Evolutionary conservation across 1,284 basidiomycete genomes (phyloP).

Genomic region (Anthracocystis setariae): DNA sequence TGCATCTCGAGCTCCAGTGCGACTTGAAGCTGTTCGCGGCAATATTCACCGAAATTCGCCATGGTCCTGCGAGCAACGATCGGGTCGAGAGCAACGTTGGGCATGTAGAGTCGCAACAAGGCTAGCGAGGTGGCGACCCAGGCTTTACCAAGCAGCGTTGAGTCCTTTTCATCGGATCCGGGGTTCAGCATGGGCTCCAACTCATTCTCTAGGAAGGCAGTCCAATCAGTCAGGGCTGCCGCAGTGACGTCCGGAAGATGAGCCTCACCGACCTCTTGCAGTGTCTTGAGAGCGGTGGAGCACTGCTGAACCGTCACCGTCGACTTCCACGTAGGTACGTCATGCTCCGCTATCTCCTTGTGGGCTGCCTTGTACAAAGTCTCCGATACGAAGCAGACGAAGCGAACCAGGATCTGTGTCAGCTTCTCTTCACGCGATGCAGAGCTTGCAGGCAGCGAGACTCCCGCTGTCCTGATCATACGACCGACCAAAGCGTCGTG

Average conservation of each 20-base stretch:
- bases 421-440: conserved; percentile 31
- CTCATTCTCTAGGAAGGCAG: conserved; percentile 12
- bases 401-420: conserved; percentile 13
- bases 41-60: conserved; percentile 70
- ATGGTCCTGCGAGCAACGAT: conserved; percentile 76
- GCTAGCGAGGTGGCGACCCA: conserved; percentile 77
- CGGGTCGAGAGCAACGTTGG: conserved; percentile 88
- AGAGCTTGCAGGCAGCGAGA: conserved; percentile 42
- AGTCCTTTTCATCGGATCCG: background rate
- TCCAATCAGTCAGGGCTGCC: conserved; percentile 23
- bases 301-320: conserved; percentile 3
- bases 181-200: conserved; percentile 1
- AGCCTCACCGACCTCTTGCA: conserved; percentile 9
- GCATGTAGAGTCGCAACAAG: conserved; percentile 80
- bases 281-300: conserved; percentile 6
- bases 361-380: conserved; percentile 21
- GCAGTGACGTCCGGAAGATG: conserved; percentile 18
- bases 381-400: conserved; percentile 25
- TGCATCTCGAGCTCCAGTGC: conserved; percentile 74
- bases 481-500: conserved; percentile 36
- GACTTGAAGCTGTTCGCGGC: conserved; percentile 70
- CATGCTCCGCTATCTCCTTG: conserved; percentile 16
- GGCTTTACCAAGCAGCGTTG: conserved; percentile 70
- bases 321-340: conserved; percentile 14
- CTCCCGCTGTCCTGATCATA: conserved; percentile 35